Evolutionary conservation across 75 land plant genomes (phyloP), one percentile per base, ranked within the genome.

Genomic region (Sequoiadendron giganteum): DNA sequence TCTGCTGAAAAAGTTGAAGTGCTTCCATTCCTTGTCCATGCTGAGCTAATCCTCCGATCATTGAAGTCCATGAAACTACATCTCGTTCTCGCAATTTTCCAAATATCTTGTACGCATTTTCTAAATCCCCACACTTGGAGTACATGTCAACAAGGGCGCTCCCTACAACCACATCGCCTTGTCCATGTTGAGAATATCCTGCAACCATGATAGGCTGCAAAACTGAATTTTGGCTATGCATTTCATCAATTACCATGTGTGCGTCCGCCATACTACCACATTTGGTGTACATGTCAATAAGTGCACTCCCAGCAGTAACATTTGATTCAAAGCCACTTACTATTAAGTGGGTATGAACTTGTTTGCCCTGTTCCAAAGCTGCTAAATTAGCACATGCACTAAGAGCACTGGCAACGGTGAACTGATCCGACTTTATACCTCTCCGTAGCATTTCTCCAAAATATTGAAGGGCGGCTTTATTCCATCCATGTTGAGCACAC

Each of bases 341-440:
- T 36, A 68, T 65, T 28, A 86, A 52, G 88, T 87, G 87, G 6
- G 73, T 56, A 70, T 88, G 78, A 8, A 88, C 70, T 47, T 86
- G 78, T 87, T 88, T 87, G 45, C 87, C 89, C 58, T 68, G 87
- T 43, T 88, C 89, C 38, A 88, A 42, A 86, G 65, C 72, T 52
- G 52, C 89, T 61, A 52, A 38, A 47, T 61, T 86, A 3, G 89
- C 90, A 88, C 85, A 88, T 78, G 90, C 82, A 47, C 56, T 88
- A 56, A 95, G 36, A 61, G 49, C 72, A 21, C 90, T 91, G 40
- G 93, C 92, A 42, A 93, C 80, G 15, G 93, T 93, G 61, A 87
- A 94, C 91, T 94, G 92, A 77, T 95, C 94, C 3, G 95, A 93
- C 85, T 81, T 92, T 61, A 90, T 89, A 7, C 89, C 92, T 0